These are phyloP conservation scores for Parsonsia alboflavescens DNA, from an alignment of 257 asterid species.

Conservation along the genomic window DNA sequence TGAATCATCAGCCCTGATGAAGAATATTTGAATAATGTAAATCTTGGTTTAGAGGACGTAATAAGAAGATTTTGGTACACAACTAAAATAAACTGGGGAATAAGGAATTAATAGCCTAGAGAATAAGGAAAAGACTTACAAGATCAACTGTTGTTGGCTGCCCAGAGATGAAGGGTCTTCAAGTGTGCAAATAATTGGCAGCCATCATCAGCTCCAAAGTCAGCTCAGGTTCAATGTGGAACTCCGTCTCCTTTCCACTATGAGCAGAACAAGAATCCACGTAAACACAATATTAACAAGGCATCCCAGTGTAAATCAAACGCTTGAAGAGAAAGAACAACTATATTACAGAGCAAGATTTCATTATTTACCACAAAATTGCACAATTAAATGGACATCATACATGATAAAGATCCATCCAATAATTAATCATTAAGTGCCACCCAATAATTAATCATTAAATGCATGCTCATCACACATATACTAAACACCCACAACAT, in stretches of 20 bases:
- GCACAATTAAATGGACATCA: not conserved
- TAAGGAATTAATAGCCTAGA: not conserved
- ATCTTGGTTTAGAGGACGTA: not conserved
- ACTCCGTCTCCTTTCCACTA: constrained; percentile 89
- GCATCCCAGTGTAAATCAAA: not conserved
- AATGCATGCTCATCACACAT: not conserved
- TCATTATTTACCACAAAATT: not conserved
- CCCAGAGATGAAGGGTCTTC: constrained; percentile 26
- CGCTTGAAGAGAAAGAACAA: constrained; percentile 1
- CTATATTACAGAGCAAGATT: not conserved
- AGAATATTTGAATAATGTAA: not conserved
- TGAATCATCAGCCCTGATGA: constrained; percentile 11
- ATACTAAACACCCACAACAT: not conserved
- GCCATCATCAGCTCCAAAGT: constrained; percentile 95
- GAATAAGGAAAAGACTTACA: constrained; percentile 22
- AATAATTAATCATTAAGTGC: too few species aligned
- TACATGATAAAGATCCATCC: not conserved
- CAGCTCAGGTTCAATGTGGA: constrained; percentile 86
- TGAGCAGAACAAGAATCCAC: constrained; percentile 15
- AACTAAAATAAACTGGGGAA: not conserved
- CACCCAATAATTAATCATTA: too few species aligned
- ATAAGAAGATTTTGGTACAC: not conserved
- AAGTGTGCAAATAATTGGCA: constrained; percentile 79
- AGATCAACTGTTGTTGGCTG: constrained; percentile 15
- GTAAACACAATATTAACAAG: constrained; percentile 9